Evolutionary conservation across 306 rosid species (phyloP).

Genomic region (Delonix regia): DNA sequence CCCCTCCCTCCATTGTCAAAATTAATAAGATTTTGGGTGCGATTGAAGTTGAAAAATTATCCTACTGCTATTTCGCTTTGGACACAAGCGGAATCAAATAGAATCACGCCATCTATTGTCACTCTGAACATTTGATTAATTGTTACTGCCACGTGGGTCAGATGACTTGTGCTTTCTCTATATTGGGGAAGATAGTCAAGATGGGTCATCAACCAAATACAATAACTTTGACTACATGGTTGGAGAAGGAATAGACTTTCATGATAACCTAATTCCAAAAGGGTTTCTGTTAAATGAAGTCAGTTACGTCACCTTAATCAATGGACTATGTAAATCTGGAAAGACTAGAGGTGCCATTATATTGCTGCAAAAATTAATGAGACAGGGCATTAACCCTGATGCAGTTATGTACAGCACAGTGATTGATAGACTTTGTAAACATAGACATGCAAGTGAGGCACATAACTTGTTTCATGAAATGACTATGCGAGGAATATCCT

Average conservation of each 20-base stretch:
- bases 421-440: neutral
- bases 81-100: too few species aligned
- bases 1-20: too few species aligned
- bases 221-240: too few species aligned
- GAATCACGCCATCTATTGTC: neutral
- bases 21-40: too few species aligned
- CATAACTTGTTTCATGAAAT: neutral
- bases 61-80: too few species aligned
- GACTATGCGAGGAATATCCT: neutral
- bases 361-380: neutral
- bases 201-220: too few species aligned
- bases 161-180: neutral
- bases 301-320: too few species aligned
- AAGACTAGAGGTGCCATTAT: neutral
- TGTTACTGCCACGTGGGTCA: neutral
- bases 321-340: neutral
- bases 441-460: neutral
- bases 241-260: too few species aligned
- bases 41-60: too few species aligned
- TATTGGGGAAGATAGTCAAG: neutral
- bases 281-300: too few species aligned
- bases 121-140: neutral
- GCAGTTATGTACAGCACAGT: neutral
- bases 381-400: neutral
- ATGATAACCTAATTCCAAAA: too few species aligned